Conservation (phyloP, 495 filamentous ascomycete genomes). For the Astrothelium subdiscretum region DNA sequence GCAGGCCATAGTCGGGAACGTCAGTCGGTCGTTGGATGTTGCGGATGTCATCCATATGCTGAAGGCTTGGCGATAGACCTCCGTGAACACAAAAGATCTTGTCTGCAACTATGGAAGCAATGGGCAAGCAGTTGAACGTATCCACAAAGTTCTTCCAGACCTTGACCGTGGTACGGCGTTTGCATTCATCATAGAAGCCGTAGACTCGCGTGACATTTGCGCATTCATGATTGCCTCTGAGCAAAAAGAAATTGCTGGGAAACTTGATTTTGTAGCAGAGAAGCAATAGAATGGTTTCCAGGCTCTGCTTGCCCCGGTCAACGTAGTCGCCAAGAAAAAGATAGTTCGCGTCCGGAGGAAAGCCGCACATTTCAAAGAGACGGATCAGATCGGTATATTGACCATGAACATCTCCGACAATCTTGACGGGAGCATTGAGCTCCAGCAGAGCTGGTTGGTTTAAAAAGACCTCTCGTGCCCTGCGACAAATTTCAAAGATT, state of each 20-base stretch:
- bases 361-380: slow-evolving; percentile 99
- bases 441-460: slow-evolving; percentile 87
- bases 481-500: slow-evolving; percentile 82
- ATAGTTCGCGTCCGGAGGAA: slow-evolving; percentile 87
- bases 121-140: slow-evolving; percentile 92
- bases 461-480: slow-evolving; percentile 77
- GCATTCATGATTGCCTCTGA: slow-evolving; percentile 96
- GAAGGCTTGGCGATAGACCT: slow-evolving; percentile 80
- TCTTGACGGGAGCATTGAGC: slow-evolving; percentile 93
- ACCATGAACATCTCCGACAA: slow-evolving; percentile 95
- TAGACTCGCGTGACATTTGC: slow-evolving; percentile 98
- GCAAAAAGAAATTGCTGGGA: slow-evolving; percentile 96
- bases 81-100: slow-evolving; percentile 99
- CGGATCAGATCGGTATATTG: slow-evolving; percentile 96
- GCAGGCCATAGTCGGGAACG: slow-evolving; percentile 90
- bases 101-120: slow-evolving; percentile 89
- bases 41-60: slow-evolving; percentile 97
- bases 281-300: slow-evolving; percentile 92
- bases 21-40: slow-evolving; percentile 93
- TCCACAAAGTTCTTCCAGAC: slow-evolving; percentile 99
- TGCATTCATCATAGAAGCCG: slow-evolving; percentile 99
- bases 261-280: slow-evolving; percentile 98
- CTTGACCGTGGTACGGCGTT: slow-evolving; percentile 93
- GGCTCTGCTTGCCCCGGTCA: slow-evolving; percentile 90
- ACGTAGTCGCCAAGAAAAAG: slow-evolving; percentile 97